These are phyloP conservation scores for Stachybotrys chartarum DNA, from an alignment of 2,329 filamentous ascomycete species.

Conservation along the genomic window DNA sequence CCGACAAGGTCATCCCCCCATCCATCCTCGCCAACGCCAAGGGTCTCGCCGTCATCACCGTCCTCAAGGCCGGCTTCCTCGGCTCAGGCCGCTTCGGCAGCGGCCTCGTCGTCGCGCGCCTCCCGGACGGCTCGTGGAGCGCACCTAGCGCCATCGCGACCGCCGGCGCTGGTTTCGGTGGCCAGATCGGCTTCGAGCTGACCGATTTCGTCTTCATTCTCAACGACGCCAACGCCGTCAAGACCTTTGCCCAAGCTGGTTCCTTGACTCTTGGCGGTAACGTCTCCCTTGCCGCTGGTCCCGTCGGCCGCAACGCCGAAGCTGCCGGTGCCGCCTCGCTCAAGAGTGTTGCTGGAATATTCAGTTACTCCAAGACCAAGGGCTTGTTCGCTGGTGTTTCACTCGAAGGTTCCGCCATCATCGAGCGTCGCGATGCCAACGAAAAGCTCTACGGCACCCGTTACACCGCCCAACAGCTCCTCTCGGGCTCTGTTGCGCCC, in stretches of 20 bases:
- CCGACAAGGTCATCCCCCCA: slow-evolving; percentile 95
- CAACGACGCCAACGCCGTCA: slow-evolving; percentile 83
- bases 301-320: slow-evolving; percentile 90
- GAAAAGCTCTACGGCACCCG: slow-evolving; percentile 88
- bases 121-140: slow-evolving; percentile 72
- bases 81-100: slow-evolving; percentile 76
- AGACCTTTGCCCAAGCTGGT: slow-evolving; percentile 87
- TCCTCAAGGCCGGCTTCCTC: slow-evolving; percentile 81
- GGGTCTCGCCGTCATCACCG: slow-evolving; percentile 79
- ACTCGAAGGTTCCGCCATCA: slow-evolving; percentile 84
- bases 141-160: slow-evolving; percentile 77
- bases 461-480: slow-evolving; percentile 73
- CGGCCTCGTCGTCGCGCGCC: slow-evolving; percentile 72
- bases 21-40: slow-evolving; percentile 86
- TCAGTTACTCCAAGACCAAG: slow-evolving; percentile 97
- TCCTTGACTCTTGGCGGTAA: slow-evolving; percentile 92
- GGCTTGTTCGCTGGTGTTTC: slow-evolving; percentile 94
- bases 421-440: slow-evolving; percentile 94
- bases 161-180: slow-evolving; percentile 74
- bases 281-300: slow-evolving; percentile 90
- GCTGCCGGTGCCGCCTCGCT: slow-evolving; percentile 89
- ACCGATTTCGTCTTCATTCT: slow-evolving; percentile 98
- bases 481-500: slow-evolving; percentile 69
- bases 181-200: slow-evolving; percentile 80
- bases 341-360: slow-evolving; percentile 83